These are phyloP conservation scores for Eutrema yunnanense DNA, from an alignment of 345 rosid species.

Conservation along the genomic window DNA sequence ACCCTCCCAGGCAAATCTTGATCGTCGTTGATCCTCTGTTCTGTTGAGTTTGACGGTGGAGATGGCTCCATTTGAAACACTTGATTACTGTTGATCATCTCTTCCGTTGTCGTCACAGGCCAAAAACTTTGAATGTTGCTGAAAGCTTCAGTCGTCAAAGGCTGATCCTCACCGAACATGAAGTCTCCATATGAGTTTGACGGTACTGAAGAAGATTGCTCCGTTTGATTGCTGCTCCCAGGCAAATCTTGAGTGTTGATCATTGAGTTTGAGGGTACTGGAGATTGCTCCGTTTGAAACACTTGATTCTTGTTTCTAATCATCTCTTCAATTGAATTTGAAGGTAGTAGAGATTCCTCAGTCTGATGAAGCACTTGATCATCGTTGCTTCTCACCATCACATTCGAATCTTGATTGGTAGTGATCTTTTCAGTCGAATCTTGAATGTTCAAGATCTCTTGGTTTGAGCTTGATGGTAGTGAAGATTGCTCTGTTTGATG, in stretches of 20 bases:
- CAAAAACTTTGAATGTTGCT: conserved; percentile 1
- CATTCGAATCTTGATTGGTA: not conserved
- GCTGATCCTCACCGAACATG: not conserved
- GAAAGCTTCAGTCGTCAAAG: conserved; percentile 15
- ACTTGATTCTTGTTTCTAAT: not conserved
- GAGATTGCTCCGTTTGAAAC: too few relatives aligned
- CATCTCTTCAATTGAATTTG: not conserved
- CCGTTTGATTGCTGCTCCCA: too few relatives aligned
- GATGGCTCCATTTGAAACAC: not conserved
- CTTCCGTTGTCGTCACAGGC: not conserved
- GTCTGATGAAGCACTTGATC: not conserved
- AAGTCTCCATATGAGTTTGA: not conserved
- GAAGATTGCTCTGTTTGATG: not conserved
- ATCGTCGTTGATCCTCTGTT: conserved; percentile 31
- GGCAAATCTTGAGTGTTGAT: too few relatives aligned
- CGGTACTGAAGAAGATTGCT: not conserved
- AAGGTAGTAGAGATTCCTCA: not conserved
- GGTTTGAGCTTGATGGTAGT: not conserved
- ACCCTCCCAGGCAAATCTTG: conserved; percentile 3
- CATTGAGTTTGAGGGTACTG: too few relatives aligned
- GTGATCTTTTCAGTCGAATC: not conserved
- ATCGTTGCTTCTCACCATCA: not conserved
- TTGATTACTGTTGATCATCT: not conserved
- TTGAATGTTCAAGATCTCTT: not conserved
- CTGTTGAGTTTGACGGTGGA: not conserved